Base-by-base conservation (phyloP, 2,329 filamentous ascomycete species). In the Fusarium poae region DNA sequence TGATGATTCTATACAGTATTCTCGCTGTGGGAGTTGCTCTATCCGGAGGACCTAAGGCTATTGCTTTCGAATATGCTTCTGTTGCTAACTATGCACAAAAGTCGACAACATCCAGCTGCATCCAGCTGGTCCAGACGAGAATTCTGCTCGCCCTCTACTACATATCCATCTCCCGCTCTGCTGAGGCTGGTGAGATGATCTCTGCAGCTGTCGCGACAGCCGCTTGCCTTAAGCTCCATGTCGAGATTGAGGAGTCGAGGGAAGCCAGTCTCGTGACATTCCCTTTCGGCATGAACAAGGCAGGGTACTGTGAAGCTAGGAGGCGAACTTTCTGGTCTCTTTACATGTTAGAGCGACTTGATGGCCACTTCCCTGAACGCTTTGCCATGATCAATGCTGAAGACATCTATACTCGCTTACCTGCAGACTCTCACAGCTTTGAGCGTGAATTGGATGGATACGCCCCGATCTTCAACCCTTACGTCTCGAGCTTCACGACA, bases 251-350 rank as follows among this genome's bases (percentile, higher is more conserved):
- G 64, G 81, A 75, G 73, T 84, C 79, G 7, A 77, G 79, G 3
- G 84, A 85, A 50, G 78, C 73, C 5, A 64, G 63, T 18, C 66
- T 79, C 16, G 73, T 78, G n/a, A 72, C 74, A 0, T 85, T 83
- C 54, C 87, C 88, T 6, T 89, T 88, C 72, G 86, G 83, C 21
- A 82, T 92, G 67, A 86, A 84, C 69, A 83, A 82, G 59, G 78
- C 79, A 50, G 87, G 86, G 30, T 85, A 89, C 69, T 84, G 85
- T 25, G 91, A 94, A 77, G 90, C 89, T 71, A 85, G 88, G 62
- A 84, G 91, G 67, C 84, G 91, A 57, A 92, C 90, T 0, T 90
- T 92, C 73, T 94, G 91, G 91, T 87, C 88, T 29, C 85, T 88
- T 52, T 92, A 90, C 70, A 80, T 92, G 70, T 84, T 92, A 76